Conservation (phyloP, 495 filamentous ascomycete genomes). For the Penicillium samsonianum region DNA sequence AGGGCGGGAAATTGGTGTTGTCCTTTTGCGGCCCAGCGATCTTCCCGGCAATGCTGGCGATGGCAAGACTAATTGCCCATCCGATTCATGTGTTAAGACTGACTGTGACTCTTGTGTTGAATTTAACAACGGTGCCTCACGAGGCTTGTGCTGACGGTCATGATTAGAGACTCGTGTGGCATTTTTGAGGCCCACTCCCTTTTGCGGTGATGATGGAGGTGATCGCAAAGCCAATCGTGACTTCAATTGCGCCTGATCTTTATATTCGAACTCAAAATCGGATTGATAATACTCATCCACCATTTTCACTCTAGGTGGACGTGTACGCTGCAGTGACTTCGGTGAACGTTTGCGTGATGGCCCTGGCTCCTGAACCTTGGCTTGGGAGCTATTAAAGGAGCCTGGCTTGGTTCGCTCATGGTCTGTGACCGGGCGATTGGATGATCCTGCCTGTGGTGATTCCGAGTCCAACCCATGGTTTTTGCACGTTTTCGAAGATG, state of each 20-base stretch:
- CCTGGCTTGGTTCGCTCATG: background rate
- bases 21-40: background rate
- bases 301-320: too few species aligned
- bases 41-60: background rate
- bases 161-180: background rate
- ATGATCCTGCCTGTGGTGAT: background rate
- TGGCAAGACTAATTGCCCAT: background rate
- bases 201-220: background rate
- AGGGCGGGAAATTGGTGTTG: background rate
- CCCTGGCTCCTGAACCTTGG: background rate
- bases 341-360: background rate
- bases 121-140: background rate
- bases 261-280: background rate
- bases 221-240: background rate
- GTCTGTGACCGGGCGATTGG: too few species aligned
- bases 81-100: background rate
- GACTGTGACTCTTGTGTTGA: background rate
- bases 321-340: background rate
- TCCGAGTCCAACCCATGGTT: background rate
- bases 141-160: too few species aligned
- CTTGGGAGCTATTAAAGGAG: background rate
- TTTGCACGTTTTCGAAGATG: background rate
- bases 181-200: background rate
- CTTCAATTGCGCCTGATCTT: background rate
- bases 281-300: accelerated